A percentile compares a stretch with the other conserved stretches of the same genome.
phyloP scores from a whole-genome alignment of 208 protist genomes.

The Trypanosoma caninum region DNA sequence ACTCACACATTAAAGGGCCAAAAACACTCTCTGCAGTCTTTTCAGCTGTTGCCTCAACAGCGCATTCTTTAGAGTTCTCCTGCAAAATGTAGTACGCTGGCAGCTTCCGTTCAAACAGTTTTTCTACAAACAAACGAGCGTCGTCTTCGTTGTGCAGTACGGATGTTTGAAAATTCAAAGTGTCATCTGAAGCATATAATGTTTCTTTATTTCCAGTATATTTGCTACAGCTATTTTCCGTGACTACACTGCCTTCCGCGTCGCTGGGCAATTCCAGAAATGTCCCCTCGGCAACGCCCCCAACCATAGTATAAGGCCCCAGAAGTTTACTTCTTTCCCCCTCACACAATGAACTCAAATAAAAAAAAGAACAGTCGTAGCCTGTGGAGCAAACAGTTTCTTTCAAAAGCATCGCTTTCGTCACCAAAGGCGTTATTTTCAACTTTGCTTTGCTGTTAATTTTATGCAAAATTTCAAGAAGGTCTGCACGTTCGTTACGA shows the following conservation, averaged over 20 bases:
- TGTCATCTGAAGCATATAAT: background rate
- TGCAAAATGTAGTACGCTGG: background rate
- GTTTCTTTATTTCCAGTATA: background rate
- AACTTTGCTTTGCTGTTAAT: conserved; percentile 9
- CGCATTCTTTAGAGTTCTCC: background rate
- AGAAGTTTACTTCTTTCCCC: background rate
- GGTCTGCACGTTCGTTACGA: conserved; percentile 53
- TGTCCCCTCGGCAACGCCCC: too few species aligned
- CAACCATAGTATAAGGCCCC: too few species aligned
- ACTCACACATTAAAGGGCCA: background rate
- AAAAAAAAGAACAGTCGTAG: background rate
- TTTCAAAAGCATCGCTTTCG: conserved; percentile 5
- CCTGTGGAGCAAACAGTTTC: conserved; percentile 9
- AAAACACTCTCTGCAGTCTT: background rate
- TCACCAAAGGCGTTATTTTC: conserved; percentile 11
- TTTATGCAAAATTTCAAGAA: conserved; percentile 30
- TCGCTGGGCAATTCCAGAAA: too few species aligned
- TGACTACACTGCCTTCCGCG: too few species aligned
- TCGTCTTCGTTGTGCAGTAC: conserved; percentile 16
- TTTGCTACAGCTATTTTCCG: background rate
- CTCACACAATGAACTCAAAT: background rate
- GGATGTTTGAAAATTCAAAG: conserved; percentile 2
- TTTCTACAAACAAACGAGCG: conserved; percentile 3
- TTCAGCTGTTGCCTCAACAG: background rate
- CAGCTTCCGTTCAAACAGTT: conserved; percentile 13